Percentiles rank a stretch among this genome's conserved stretches.
Conservation (phyloP, 2,329 filamentous ascomycete species). For the Alternaria panax region DNA sequence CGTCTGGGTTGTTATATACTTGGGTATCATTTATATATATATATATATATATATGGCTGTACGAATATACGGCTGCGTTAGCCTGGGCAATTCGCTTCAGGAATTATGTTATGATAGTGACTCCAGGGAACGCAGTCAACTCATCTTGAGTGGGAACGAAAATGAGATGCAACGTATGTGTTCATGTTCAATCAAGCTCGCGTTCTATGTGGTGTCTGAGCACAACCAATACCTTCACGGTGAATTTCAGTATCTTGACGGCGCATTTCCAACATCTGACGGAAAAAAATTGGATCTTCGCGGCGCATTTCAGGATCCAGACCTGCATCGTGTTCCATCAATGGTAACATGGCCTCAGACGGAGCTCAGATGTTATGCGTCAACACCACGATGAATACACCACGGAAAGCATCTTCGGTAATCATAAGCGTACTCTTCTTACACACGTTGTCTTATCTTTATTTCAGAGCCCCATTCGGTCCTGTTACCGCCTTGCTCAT, state of each 20-base stretch:
- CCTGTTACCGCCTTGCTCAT: not conserved
- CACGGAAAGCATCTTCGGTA: not conserved
- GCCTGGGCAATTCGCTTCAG: conserved; percentile 1
- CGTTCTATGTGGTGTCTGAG: not conserved
- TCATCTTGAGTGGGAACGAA: not conserved
- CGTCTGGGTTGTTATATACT: conserved; percentile 8
- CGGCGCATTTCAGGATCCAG: not conserved
- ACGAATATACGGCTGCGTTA: conserved; percentile 2
- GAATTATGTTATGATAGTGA: not conserved
- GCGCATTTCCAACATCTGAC: not conserved
- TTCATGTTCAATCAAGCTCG: not conserved
- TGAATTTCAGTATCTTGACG: not conserved
- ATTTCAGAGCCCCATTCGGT: not conserved
- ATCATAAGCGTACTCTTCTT: not conserved
- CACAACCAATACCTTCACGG: not conserved
- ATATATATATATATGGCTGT: conserved; percentile 10
- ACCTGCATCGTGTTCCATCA: not conserved
- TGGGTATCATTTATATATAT: not conserved
- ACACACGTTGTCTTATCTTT: not conserved
- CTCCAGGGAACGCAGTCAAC: not conserved
- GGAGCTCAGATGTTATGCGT: not conserved
- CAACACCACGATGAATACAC: not conserved
- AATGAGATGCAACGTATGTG: not conserved
- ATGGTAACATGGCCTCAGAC: not conserved
- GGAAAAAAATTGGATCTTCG: not conserved